Conservation (phyloP, 2,329 filamentous ascomycete genomes). For the Penicillium frequentans region DNA sequence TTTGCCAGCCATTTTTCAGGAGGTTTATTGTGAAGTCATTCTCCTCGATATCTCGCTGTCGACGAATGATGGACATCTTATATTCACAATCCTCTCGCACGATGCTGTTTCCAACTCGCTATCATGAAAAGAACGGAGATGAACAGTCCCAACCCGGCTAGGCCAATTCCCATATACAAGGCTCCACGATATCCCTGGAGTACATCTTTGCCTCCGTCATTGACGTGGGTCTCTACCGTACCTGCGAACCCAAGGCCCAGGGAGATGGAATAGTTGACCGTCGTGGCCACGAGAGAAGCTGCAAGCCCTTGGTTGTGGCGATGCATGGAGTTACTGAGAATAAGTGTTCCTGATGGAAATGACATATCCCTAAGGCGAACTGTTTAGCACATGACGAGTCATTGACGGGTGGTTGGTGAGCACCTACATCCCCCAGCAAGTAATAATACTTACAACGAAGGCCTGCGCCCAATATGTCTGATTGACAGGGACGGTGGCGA, state of each 20-base stretch:
- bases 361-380: constrained; percentile 53
- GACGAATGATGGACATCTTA: no score
- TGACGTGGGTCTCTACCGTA: constrained; percentile 57
- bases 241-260: constrained; percentile 66
- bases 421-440: no score
- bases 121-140: background rate
- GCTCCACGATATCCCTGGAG: constrained; percentile 43
- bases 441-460: no score
- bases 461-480: no score
- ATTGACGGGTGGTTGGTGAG: no score
- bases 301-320: constrained; percentile 53
- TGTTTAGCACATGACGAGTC: no score
- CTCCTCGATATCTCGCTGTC: no score
- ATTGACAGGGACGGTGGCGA: no score
- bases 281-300: constrained; percentile 60
- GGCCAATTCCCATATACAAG: constrained; percentile 41
- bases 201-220: constrained; percentile 36
- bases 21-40: no score
- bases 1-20: no score
- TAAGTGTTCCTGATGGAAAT: constrained; percentile 62
- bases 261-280: constrained; percentile 69
- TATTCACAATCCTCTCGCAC: no score
- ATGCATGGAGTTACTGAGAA: constrained; percentile 56
- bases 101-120: no score
- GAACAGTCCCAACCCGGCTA: constrained; percentile 25